Evolutionary conservation across 805 yeast genomes (phyloP), one percentile per base, ranked within the genome.

Genomic region (Nakazawaea populi): DNA sequence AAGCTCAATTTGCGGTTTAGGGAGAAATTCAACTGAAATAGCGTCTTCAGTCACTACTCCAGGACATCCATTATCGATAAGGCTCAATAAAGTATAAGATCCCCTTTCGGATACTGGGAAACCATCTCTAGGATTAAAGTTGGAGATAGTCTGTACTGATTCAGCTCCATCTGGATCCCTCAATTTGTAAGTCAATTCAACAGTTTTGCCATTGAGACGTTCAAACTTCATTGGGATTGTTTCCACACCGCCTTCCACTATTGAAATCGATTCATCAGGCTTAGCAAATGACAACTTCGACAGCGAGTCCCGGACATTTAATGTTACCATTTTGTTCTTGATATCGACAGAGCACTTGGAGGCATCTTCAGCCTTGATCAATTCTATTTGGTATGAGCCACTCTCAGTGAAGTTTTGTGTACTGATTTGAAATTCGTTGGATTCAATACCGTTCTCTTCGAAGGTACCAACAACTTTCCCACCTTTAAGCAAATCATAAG

Each of bases 341-440:
- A 87, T 68, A 10, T 79, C 80, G n/a, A 88, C 92, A 24, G 76
- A 74, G 68, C 99, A 94, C 0, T 83, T 82, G 9, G 87, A 79
- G n/a, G 79, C 75, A 63, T 94, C 99, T 27, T 75, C 75, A 2
- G 88, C 80, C 9, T 87, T 76, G 2, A 79, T 74, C 54, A 94
- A 62, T 1, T 81, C 73, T 1, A 92, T 66, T 29, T 77, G 75
- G 63, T 81, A 90, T n/a, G 77, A 75, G 4, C 97, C 96, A 24
- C 96, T 96, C 27, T 71, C 67, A 2, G 64, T 63, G 48, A 87
- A 74, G 1, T 67, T 60, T 0, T 88, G 85, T 0, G 89, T 79
- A 7, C 63, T 57, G n/a, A 89, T 73, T 0, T 60, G 57, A 51
- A 73, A 72, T 1, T 57, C 55, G 50, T 70, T 63, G 0, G 62